Conservation (phyloP, 2,329 filamentous ascomycete species). For the Fusarium sp. region DNA sequence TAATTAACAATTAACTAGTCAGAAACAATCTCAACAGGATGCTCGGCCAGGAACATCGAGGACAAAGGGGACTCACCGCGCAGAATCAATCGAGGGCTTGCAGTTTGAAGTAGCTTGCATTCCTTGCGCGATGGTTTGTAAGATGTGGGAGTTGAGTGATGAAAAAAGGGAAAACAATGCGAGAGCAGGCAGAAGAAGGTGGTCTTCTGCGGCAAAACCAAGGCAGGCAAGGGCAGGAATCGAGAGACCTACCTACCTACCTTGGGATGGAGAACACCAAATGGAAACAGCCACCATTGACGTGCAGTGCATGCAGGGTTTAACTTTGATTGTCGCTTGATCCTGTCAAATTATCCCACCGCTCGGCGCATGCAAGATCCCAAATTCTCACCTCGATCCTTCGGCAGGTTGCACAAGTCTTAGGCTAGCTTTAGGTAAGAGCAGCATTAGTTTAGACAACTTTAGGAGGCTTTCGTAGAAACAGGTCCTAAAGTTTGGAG, state of each 20-base stretch:
- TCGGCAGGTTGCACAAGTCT: neutral
- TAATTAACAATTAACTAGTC: neutral
- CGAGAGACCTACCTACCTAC: neutral
- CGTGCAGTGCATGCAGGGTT: neutral
- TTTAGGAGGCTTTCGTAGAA: neutral
- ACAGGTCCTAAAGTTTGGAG: neutral
- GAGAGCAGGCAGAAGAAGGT: neutral
- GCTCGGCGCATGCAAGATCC: neutral
- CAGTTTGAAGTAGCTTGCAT: neutral
- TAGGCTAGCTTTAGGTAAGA: neutral
- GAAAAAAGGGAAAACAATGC: neutral
- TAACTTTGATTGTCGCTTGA: neutral
- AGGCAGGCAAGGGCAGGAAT: neutral
- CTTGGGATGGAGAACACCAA: neutral
- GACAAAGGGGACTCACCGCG: neutral
- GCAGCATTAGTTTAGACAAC: neutral
- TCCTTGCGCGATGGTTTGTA: neutral
- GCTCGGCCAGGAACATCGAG: neutral
- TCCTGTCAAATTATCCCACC: neutral
- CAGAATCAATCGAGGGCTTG: neutral
- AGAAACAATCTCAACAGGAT: fast-evolving
- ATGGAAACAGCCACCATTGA: neutral
- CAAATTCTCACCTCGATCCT: neutral
- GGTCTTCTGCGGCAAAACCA: neutral
- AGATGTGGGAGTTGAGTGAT: neutral